Evolutionary conservation across 2,329 filamentous ascomycete genomes (phyloP).

Genomic region (Fusarium humuli): DNA sequence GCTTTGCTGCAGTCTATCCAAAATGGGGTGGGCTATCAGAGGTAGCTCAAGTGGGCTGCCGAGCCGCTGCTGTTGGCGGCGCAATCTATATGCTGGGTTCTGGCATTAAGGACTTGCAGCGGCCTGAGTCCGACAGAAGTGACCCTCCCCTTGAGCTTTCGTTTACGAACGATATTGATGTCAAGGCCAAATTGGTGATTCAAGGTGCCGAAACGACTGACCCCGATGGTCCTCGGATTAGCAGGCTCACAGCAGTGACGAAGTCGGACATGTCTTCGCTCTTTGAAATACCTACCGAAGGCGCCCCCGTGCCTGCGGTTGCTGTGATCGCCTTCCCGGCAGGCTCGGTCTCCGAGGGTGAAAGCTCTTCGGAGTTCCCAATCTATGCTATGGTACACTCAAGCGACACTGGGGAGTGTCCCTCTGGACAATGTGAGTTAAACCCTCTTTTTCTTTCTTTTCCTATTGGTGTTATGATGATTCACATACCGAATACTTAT

Average conservation of each 20-base stretch:
- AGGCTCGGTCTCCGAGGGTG: conserved; percentile 56
- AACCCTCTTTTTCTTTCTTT: conserved; percentile 23
- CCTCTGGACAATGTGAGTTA: conserved; percentile 86
- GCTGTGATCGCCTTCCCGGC: conserved; percentile 75
- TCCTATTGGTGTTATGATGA: conserved; percentile 80
- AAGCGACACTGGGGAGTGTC: conserved; percentile 93
- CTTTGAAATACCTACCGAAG: conserved; percentile 79
- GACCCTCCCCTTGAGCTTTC: conserved; percentile 56
- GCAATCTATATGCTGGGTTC: conserved; percentile 88
- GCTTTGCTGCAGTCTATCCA: conserved; percentile 88
- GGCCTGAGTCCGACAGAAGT: conserved; percentile 32
- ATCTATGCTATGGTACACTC: conserved; percentile 79
- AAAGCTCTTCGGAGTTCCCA: conserved; percentile 56
- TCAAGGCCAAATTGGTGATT: conserved; percentile 68
- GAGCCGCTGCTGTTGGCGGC: conserved; percentile 90
- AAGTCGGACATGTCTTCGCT: conserved; percentile 72
- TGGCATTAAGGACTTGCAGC: conserved; percentile 61
- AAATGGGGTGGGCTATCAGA: conserved; percentile 95
- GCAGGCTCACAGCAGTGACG: conserved; percentile 75
- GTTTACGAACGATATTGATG: conserved; percentile 67
- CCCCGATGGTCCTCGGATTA: conserved; percentile 54
- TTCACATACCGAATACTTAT: conserved; percentile 90
- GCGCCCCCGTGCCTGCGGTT: conserved; percentile 79
- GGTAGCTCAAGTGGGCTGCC: conserved; percentile 89
- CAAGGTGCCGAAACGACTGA: conserved; percentile 53